Evolutionary conservation across 352 stramenopile species (phyloP), one percentile per base, ranked within the genome.

Genomic region (Thalassiosira hispida): DNA sequence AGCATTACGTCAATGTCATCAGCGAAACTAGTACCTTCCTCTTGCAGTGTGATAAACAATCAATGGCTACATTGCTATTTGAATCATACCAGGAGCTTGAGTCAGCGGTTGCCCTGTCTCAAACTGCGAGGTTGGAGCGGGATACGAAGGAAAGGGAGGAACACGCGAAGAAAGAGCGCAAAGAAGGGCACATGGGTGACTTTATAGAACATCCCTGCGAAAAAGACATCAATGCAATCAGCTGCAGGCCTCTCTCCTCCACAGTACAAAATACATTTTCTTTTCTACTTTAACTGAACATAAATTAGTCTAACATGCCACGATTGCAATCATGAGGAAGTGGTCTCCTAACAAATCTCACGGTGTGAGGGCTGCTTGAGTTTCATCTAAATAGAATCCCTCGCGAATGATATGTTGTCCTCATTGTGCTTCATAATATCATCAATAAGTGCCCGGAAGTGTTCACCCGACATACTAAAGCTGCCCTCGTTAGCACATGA

Each of bases 1-100:
- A 73, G 6, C 40, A 85, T 11, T 90, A 85, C 53, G 35, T 79
- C 52, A 47, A 57, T 52, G 62, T 79, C 31, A 90, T 93, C 52
- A 67, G 64, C 18, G 82, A 89, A 70, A 93, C 85, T 6, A 87
- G 91, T 47, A 68, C 42, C 4, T 93, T 90, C 47, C 67, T 93
- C 0, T 38, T 87, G 40, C 71, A 84, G 66, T 88, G 22, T 35
- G 77, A 56, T 14, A 90, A 80, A 40, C 56, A 61, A 46, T 66
- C 67, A 5, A 64, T 71, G 38, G 63, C 73, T 16, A 79, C 57
- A 25, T 35, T 59, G n/a, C 44, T 83, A 25, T 79, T 83, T 49
- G 67, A 81, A 47, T 47, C 68, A 46, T 83, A 83, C 55, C 62
- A 66, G 49, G 64, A 80, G 12, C 68, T 83, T 64, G 52, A 64